phyloP scores from a whole-genome alignment of 768 basidiomycete species.

The Collybia mongolica region DNA sequence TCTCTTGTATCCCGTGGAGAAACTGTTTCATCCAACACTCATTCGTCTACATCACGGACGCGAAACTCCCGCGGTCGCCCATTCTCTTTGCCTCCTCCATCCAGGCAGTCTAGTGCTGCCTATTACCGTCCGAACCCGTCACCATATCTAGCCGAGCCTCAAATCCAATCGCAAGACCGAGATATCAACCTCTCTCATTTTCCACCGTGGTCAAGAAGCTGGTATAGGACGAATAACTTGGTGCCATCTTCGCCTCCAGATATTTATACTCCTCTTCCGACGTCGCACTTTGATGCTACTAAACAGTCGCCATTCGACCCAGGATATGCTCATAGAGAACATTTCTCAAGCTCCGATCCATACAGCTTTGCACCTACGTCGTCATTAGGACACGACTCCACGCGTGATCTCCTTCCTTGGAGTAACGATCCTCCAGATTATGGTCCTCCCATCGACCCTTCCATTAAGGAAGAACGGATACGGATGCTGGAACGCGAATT shows the following conservation, averaged over 20 bases:
- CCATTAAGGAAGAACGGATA: constrained; percentile 66
- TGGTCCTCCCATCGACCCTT: constrained; percentile 39
- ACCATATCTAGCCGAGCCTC: constrained; percentile 17
- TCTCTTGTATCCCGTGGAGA: constrained; percentile 43
- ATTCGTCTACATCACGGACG: constrained; percentile 20
- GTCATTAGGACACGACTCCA: constrained; percentile 37
- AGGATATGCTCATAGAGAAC: constrained; percentile 25
- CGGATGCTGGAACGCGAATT: constrained; percentile 74
- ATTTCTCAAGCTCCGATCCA: constrained; percentile 25
- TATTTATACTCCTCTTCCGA: constrained; percentile 26
- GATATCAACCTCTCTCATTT: constrained; percentile 64
- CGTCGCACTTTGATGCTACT: constrained; percentile 19
- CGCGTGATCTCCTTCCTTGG: constrained; percentile 54
- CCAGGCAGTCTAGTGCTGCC: constrained; percentile 21
- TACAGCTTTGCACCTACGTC: constrained; percentile 31
- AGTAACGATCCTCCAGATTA: constrained; percentile 44
- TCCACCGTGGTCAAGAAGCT: constrained; percentile 61
- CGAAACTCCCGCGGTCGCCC: constrained; percentile 27
- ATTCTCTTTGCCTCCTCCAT: constrained; percentile 48
- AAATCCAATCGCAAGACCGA: constrained; percentile 24
- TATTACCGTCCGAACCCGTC: constrained; percentile 15
- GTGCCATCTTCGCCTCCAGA: constrained; percentile 21
- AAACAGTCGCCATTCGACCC: constrained; percentile 34
- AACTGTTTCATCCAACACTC: constrained; percentile 39
- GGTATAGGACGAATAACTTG: constrained; percentile 43